Conservation (phyloP, 1,284 basidiomycete species). For the Rhodotorula sp. region DNA sequence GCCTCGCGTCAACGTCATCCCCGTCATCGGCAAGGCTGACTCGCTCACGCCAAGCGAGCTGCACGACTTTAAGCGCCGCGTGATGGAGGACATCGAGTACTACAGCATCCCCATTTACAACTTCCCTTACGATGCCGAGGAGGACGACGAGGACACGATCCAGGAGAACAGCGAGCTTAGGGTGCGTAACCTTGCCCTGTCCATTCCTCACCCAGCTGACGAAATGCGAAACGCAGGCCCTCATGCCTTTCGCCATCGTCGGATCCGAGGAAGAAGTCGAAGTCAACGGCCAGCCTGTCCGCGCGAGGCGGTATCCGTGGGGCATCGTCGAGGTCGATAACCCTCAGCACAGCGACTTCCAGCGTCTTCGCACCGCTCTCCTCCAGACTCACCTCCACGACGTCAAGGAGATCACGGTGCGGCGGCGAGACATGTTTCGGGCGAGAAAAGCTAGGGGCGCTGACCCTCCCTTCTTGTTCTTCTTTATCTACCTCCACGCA, state of each 20-base stretch:
- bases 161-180: constrained; percentile 94
- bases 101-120: constrained; percentile 99
- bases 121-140: constrained; percentile 98
- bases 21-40: constrained; percentile 97
- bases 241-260: constrained; percentile 95
- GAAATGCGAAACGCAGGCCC: constrained; percentile 55
- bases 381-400: constrained; percentile 92
- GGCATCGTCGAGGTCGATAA: constrained; percentile 98
- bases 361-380: constrained; percentile 82
- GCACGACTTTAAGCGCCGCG: constrained; percentile 92
- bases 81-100: constrained; percentile 99
- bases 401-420: constrained; percentile 60
- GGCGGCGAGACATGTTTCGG: neutral
- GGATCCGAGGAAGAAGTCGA: constrained; percentile 97
- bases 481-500: neutral
- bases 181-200: constrained; percentile 52
- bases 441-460: too few species aligned
- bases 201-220: neutral
- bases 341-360: constrained; percentile 97
- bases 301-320: constrained; percentile 96
- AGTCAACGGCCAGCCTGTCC: constrained; percentile 83
- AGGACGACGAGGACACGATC: constrained; percentile 97
- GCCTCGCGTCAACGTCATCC: constrained; percentile 97
- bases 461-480: neutral
- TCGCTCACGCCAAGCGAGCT: constrained; percentile 88